phyloP scores from a whole-genome alignment of 1,139 yeast genomes.

The Yamadazyma spencermartinsiae region DNA sequence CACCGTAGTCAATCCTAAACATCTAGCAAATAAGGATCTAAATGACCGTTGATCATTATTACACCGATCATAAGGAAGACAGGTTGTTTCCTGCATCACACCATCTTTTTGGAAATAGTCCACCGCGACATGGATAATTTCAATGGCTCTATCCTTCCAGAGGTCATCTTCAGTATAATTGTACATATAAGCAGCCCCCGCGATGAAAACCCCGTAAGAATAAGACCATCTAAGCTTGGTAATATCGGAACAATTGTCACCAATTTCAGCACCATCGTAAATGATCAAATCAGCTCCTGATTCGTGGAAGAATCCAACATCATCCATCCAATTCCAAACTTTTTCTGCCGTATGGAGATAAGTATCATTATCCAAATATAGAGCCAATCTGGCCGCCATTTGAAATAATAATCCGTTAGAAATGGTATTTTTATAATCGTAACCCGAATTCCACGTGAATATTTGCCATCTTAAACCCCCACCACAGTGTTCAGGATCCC shows the following conservation, averaged over 20 bases:
- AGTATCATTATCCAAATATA: conserved; percentile 63
- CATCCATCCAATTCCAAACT: conserved; percentile 70
- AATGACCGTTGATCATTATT: conserved; percentile 77
- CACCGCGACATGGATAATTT: conserved; percentile 50
- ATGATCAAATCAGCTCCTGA: conserved; percentile 43
- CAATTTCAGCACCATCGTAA: conserved; percentile 72
- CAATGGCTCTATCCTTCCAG: conserved; percentile 58
- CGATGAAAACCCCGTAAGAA: conserved; percentile 71
- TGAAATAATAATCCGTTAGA: conserved; percentile 79
- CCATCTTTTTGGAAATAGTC: conserved; percentile 43
- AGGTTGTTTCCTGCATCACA: conserved; percentile 67
- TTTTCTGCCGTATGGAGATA: conserved; percentile 65
- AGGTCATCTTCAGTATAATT: conserved; percentile 55
- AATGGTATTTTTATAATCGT: conserved; percentile 75
- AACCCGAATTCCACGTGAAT: conserved; percentile 73
- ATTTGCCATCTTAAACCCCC: conserved; percentile 92
- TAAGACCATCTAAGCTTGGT: conserved; percentile 69
- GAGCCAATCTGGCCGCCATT: conserved; percentile 73
- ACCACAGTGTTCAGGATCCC: conserved; percentile 65
- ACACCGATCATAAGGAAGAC: conserved; percentile 53
- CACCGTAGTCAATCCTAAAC: conserved; percentile 58
- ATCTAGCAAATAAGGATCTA: conserved; percentile 70
- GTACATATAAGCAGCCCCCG: conserved; percentile 74
- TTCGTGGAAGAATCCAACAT: conserved; percentile 46
- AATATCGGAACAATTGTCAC: conserved; percentile 54